These are phyloP conservation scores for Capronia epimyces DNA, from an alignment of 2,329 filamentous ascomycete species.

Conservation along the genomic window DNA sequence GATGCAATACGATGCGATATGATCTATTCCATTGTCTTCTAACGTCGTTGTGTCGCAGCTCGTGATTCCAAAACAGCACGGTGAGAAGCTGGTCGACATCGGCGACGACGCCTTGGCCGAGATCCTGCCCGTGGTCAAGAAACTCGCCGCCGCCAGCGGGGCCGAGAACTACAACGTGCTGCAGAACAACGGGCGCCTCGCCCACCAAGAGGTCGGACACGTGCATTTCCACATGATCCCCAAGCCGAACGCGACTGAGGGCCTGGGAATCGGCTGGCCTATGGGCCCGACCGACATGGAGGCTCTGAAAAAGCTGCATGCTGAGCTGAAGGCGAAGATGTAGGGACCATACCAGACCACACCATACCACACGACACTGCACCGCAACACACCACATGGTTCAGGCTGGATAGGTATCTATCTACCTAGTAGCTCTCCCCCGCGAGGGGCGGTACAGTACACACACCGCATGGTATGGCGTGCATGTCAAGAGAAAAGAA, in stretches of 20 bases:
- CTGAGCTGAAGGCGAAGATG: conserved; percentile 87
- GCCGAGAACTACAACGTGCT: conserved; percentile 83
- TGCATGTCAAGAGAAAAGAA: too few species aligned
- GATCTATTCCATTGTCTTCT: too few species aligned
- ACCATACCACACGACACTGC: background rate
- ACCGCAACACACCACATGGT: background rate
- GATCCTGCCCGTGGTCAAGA: conserved; percentile 81
- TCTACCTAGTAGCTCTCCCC: too few species aligned
- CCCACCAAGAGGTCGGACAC: conserved; percentile 89
- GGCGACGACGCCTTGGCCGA: conserved; percentile 82
- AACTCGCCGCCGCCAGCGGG: conserved; percentile 70
- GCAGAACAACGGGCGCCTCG: conserved; percentile 89
- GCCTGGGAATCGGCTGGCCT: conserved; percentile 76
- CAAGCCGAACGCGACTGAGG: conserved; percentile 79
- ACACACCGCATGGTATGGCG: too few species aligned
- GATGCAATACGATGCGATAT: too few species aligned
- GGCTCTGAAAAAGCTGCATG: conserved; percentile 68
- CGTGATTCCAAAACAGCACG: conserved; percentile 92
- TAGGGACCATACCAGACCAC: conserved; percentile 40
- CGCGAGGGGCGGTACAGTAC: too few species aligned
- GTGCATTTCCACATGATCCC: conserved; percentile 98
- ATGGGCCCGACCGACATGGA: conserved; percentile 71
- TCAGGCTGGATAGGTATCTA: too few species aligned
- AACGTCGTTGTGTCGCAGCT: conserved; percentile 54
- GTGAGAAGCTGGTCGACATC: conserved; percentile 84